A percentile compares a stretch with the other conserved stretches of the same genome.
Evolutionary conservation across 257 asterid genomes (phyloP).

Genomic region (Mitragyna speciosa): DNA sequence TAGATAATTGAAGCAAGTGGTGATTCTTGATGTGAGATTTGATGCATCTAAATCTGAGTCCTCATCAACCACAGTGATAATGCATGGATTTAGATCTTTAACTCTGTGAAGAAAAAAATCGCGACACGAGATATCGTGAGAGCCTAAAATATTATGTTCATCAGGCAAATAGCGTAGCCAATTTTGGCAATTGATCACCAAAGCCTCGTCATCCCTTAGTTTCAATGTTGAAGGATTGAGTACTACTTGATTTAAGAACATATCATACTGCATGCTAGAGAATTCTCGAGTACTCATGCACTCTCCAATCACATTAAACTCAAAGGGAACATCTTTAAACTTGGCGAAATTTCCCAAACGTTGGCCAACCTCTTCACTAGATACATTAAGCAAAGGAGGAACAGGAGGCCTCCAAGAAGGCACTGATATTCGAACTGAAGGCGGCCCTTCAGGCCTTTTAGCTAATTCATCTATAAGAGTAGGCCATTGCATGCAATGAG

Average conservation of each 20-base stretch:
- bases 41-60: conserved; percentile 53
- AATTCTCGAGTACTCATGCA: conserved; percentile 1
- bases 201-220: conserved; percentile 49
- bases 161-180: conserved; percentile 61
- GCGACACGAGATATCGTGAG: conserved; percentile 24
- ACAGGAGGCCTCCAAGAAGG: conserved; percentile 56
- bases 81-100: conserved; percentile 41
- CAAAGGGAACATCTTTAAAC: conserved; percentile 57
- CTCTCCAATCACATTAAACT: conserved; percentile 49
- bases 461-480: conserved; percentile 64
- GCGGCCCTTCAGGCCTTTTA: conserved; percentile 47
- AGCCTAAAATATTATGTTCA: conserved; percentile 19
- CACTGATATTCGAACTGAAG: conserved; percentile 44
- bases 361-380: conserved; percentile 55
- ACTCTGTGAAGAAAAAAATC: conserved; percentile 48
- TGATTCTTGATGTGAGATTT: conserved; percentile 47
- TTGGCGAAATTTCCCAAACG: conserved; percentile 64
- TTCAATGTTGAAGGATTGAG: conserved; percentile 33
- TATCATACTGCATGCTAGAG: conserved; percentile 26
- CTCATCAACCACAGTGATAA: conserved; percentile 58
- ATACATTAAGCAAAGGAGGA: conserved; percentile 60
- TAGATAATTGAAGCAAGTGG: conserved; percentile 63
- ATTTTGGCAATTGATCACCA: conserved; percentile 67
- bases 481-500: conserved; percentile 89
- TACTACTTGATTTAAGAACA: conserved; percentile 32